Conservation (phyloP, 306 rosid species). For the Begonia peltatifolia region DNA sequence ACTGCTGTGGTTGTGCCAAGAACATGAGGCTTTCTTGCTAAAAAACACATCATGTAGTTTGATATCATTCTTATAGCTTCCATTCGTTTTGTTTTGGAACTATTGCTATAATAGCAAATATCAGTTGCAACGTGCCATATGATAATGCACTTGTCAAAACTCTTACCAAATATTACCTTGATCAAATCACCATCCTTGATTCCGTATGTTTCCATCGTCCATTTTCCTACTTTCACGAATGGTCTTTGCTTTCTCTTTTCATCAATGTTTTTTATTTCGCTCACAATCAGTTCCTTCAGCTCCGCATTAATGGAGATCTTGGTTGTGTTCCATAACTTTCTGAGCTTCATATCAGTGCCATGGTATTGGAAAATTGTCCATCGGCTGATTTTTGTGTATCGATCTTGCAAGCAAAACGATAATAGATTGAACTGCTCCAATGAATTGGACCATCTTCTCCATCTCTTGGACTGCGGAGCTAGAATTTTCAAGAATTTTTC, state of each 20-base stretch:
- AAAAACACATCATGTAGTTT: slow-evolving; percentile 58
- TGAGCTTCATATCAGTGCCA: slow-evolving; percentile 18
- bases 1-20: slow-evolving; percentile 31
- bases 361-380: slow-evolving; percentile 17
- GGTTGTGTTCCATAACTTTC: slow-evolving; percentile 14
- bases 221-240: slow-evolving; percentile 32
- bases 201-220: slow-evolving; percentile 31
- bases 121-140: slow-evolving; percentile 71
- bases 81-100: slow-evolving; percentile 6
- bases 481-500: slow-evolving; percentile 22
- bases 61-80: slow-evolving; percentile 25
- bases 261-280: slow-evolving; percentile 29
- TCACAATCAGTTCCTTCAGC: slow-evolving; percentile 22
- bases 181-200: slow-evolving; percentile 18
- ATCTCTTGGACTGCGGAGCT: slow-evolving; percentile 14
- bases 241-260: slow-evolving; percentile 22
- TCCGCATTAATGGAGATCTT: slow-evolving; percentile 12
- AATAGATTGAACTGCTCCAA: slow-evolving; percentile 47
- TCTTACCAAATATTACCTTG: not conserved
- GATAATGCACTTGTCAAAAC: slow-evolving; percentile 44
- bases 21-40: slow-evolving; percentile 30
- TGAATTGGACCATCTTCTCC: slow-evolving; percentile 60
- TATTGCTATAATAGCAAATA: slow-evolving; percentile 22
- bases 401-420: slow-evolving; percentile 30
- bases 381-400: slow-evolving; percentile 17